These are phyloP conservation scores for Chaetoscypha palmicola DNA, from an alignment of 2,329 filamentous ascomycete genomes.

Conservation along the genomic window DNA sequence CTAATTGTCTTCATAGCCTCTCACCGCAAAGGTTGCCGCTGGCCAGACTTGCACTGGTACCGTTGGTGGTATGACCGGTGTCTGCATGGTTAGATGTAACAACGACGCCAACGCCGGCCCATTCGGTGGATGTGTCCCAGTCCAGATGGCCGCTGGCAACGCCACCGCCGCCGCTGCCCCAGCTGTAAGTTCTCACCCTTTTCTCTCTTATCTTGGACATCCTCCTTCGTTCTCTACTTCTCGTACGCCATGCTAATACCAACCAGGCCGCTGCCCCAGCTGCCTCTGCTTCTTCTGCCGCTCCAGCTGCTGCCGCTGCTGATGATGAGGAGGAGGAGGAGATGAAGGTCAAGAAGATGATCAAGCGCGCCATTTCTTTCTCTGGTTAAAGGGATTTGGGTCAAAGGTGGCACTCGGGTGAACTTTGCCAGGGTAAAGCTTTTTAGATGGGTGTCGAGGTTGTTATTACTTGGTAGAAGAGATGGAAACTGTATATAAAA, in stretches of 20 bases:
- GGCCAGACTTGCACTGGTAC: slow-evolving; percentile 51
- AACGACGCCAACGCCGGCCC: slow-evolving; percentile 54
- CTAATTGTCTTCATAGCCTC: slow-evolving; percentile 34
- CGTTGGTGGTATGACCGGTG: slow-evolving; percentile 49
- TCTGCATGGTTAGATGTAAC: slow-evolving; percentile 57
- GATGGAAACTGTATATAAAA: background rate
- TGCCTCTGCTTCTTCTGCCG: background rate
- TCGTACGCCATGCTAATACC: too few relatives aligned
- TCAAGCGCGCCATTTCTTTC: too few relatives aligned
- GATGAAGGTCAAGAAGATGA: too few relatives aligned
- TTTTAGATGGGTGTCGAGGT: background rate
- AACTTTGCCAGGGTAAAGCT: background rate
- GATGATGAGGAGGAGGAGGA: background rate
- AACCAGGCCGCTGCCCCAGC: too few relatives aligned
- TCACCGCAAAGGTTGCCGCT: slow-evolving; percentile 51
- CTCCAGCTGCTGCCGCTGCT: background rate
- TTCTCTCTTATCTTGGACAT: too few relatives aligned
- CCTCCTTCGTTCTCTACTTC: too few relatives aligned
- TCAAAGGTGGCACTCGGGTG: too few relatives aligned
- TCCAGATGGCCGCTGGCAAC: slow-evolving; percentile 38
- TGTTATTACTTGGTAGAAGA: background rate
- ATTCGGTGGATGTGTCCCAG: slow-evolving; percentile 54
- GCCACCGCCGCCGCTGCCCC: slow-evolving; percentile 13
- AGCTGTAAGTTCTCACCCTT: background rate
- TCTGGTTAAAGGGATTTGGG: background rate